Evolutionary conservation across 2,329 filamentous ascomycete species (phyloP), one percentile per base, ranked within the genome.

Genomic region (Xylaria digitata): DNA sequence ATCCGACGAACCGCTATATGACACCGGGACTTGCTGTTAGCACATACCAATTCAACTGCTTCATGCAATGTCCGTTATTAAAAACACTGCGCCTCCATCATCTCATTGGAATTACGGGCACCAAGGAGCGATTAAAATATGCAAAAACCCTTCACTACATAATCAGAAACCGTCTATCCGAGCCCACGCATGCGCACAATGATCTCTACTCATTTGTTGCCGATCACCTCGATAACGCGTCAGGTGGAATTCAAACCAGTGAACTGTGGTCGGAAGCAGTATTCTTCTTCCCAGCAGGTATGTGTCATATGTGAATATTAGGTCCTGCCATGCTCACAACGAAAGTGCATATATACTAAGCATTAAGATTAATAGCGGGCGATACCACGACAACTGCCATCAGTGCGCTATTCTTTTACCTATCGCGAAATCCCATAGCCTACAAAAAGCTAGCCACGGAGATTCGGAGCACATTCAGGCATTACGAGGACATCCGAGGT

Each of bases 241-340:
- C 13, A 1, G n/a, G 60, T 30, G 49, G 50, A 0, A 32, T 66
- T 17, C 56, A 5, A 5, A 52, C 34, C 13, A 66, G 63, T 21
- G 68, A 68, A 34, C 11, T 71, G 8, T 71, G 70, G 70, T 66
- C 63, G 1, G 69, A 71, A 30, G 67, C 67, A 1, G 19, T 66
- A 3, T 66, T 68, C 54, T 66, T 68, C 55, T 61, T 68, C 19
- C 63, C 63, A 21, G 66, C 66, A 54, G 63, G 60, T 63, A 17
- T 26, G 48, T 26, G 3, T n/a, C 7, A 30, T 45, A 5, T 2
- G 8, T 8, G 15, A 32, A n/a, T 30, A 13, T 3, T 2, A 3
- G 11, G 19, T 23, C 17, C 5, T 49, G 43, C 30, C 3, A 3
- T 40, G 15, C 2, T 45, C 21, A 9, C 21, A 43, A 52, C 6